Base-by-base conservation (phyloP, 768 basidiomycete genomes). In the Mycena sanguinolenta region DNA sequence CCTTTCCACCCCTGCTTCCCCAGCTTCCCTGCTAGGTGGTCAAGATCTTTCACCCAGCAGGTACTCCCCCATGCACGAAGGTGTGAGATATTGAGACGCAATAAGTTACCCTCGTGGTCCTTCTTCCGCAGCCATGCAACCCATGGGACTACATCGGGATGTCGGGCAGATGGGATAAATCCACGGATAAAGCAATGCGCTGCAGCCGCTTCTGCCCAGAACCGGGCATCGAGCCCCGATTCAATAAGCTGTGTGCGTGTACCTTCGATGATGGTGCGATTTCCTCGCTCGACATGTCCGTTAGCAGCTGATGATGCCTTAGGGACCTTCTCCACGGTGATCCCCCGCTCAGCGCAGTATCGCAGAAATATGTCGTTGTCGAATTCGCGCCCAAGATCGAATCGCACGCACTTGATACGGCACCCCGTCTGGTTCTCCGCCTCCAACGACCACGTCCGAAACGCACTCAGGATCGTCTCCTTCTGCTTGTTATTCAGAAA, bases 371-470 rank as follows among this genome's bases (percentile, higher is more conserved):
- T 49, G 0, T 65, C 32, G 59, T 75, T 77, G 3, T 76, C 50
- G 46, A 75, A 82, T 69, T 82, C 79, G 2, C 74, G 73, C 4
- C 81, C 81, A 13, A 74, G 63, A 58, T 83, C 79, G 0, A 70
- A 63, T 0, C 70, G 52, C 4, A 79, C 65, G 0, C 39, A 49
- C 12, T 70, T 64, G 0, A 79, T 38, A 28, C 66, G 67, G 21
- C 55, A 30, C 2, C 70, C 62, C 0, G 68, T 72, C 39, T 78
- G 77, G 0, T 64, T 16, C 25, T 81, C 73, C 0, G 75, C 67
- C 21, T 65, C 54, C 0, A 44, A 46, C 0, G 65, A 53, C 53
- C 68, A 79, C 3, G 46, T 27, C 32, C 69, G 61, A 7, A 79
- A 70, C 23, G 64, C 76, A 2, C 58, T 50, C 12, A 77, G 54